Evolutionary conservation across 1,139 yeast species (phyloP).

Genomic region (Yamadazyma diospyri): DNA sequence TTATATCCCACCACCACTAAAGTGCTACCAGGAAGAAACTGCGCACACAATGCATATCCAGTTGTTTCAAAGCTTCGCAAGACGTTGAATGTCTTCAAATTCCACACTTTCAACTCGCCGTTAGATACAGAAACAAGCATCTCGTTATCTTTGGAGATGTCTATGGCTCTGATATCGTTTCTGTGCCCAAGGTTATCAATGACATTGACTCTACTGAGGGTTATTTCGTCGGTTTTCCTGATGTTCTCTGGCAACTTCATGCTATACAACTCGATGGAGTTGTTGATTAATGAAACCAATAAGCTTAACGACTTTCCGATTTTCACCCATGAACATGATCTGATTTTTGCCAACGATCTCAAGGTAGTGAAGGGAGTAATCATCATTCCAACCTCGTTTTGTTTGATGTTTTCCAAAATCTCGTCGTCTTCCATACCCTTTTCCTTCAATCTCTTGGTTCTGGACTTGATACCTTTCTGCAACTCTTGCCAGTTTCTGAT

Average conservation of each 20-base stretch:
- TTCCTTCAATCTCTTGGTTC: slow-evolving; percentile 75
- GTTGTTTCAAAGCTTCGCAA: slow-evolving; percentile 70
- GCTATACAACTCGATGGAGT: slow-evolving; percentile 68
- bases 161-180: slow-evolving; percentile 80
- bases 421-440: slow-evolving; percentile 65
- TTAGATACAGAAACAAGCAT: slow-evolving; percentile 87
- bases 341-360: slow-evolving; percentile 55
- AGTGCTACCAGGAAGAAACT: slow-evolving; percentile 89
- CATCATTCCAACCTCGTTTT: slow-evolving; percentile 55
- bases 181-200: slow-evolving; percentile 85
- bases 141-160: slow-evolving; percentile 81
- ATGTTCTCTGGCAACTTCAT: slow-evolving; percentile 47
- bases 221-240: slow-evolving; percentile 43
- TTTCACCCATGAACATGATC: slow-evolving; percentile 55
- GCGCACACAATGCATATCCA: slow-evolving; percentile 76
- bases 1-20: slow-evolving; percentile 88
- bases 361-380: slow-evolving; percentile 63
- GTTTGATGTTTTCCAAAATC: slow-evolving; percentile 48
- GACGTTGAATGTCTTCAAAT: slow-evolving; percentile 66
- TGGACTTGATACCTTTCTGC: slow-evolving; percentile 69
- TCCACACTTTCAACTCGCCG: slow-evolving; percentile 89
- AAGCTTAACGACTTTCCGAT: slow-evolving; percentile 46
- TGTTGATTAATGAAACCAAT: slow-evolving; percentile 63
- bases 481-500: slow-evolving; percentile 77
- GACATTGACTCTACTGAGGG: slow-evolving; percentile 40